Evolutionary conservation across 345 rosid genomes (phyloP), one percentile per base, ranked within the genome.

Genomic region (Noccaea bulbosa): DNA sequence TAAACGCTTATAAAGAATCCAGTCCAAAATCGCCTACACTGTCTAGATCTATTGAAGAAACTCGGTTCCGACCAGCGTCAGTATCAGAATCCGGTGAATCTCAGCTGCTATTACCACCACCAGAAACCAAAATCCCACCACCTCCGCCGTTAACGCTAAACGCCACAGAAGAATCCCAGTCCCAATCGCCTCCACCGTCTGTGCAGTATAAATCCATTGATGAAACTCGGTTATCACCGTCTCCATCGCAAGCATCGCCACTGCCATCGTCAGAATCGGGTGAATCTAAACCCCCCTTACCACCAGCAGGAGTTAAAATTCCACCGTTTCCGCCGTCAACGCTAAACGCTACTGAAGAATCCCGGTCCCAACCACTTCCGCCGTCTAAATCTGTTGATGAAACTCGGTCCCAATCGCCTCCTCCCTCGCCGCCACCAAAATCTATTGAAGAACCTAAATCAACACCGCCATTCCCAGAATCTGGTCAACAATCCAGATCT

Each of bases 11-110:
- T 0, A 30, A 30, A 53, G 22, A 53, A 32, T 53, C 14, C 8
- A 27, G 3, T 27, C 69, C 22, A 2, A 55, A 62, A 44, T 47
- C n/a, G 17, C 20, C 27, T 33, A 39, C 20, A 54, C 56, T 35
- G 5, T 39, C 59, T 49, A 70, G 38, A 56, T 37, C 65, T 20
- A 57, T 27, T 39, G 62, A 59, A 10, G 59, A 58, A 39, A 24
- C 67, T 2, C 20, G 0, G n/a, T n/a, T 32, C 24, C 59, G 12
- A 9, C 3, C 67, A 59, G 50, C 41, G 2, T 17, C 44, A 20
- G 16, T 10, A 1, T 38, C 61, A 62, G 22, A 38, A 17, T 58
- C 57, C 24, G n/a, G n/a, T 20, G 62, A 40, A 16, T 46, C 41
- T 54, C 71, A 54, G 10, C 16, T 52, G 3, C 34, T 16, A 34